A percentile compares a stretch with the other conserved stretches of the same genome.
Evolutionary conservation across 2,329 filamentous ascomycete genomes (phyloP).

Genomic region (Pseudogymnoascus sp.): DNA sequence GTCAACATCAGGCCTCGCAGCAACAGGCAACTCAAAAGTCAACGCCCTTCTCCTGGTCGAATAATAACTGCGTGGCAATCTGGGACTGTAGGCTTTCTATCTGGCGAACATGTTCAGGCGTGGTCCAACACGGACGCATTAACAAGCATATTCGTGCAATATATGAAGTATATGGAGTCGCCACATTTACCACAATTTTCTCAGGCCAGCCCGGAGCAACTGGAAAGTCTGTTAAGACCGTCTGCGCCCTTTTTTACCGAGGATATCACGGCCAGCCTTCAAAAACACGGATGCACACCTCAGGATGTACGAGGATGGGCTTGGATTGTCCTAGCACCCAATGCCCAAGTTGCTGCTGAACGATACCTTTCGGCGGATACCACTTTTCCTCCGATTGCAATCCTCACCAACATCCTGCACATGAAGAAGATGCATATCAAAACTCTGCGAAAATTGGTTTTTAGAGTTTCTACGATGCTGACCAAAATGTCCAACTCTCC

Average conservation of each 20-base stretch:
- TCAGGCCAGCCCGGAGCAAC: not conserved
- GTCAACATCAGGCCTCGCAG: not conserved
- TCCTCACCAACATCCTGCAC: slow-evolving; percentile 24
- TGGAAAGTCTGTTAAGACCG: not conserved
- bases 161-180: not conserved
- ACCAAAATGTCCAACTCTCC: not conserved
- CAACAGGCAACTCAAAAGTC: not conserved
- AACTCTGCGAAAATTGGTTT: slow-evolving; percentile 12
- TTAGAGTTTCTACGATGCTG: not conserved
- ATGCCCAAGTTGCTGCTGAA: slow-evolving; percentile 19
- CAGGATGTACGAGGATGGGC: slow-evolving; percentile 25
- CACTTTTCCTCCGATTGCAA: slow-evolving; percentile 18
- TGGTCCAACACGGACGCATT: not conserved
- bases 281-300: slow-evolving; percentile 14
- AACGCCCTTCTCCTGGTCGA: not conserved
- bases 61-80: not conserved
- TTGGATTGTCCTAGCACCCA: slow-evolving; percentile 20
- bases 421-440: slow-evolving; percentile 17
- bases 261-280: slow-evolving; percentile 10
- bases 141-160: not conserved
- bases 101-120: not conserved
- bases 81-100: not conserved
- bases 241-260: not conserved
- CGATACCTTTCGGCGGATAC: slow-evolving; percentile 18
- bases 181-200: not conserved